Evolutionary conservation across 176 grass and related monocot species (phyloP).

Genomic region (Cenchrus americanus): DNA sequence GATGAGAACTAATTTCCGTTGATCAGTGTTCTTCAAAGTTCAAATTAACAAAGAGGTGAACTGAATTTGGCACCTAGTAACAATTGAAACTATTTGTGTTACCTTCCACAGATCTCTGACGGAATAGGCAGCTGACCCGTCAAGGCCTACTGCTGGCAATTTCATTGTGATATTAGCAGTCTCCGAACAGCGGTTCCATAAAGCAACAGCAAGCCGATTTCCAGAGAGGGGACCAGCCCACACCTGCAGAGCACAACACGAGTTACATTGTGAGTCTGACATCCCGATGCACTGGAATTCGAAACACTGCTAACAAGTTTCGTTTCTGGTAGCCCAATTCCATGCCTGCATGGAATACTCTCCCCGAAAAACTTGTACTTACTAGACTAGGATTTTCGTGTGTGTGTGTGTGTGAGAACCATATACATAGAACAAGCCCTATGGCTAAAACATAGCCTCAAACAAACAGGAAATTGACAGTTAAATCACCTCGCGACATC

Average conservation of each 20-base stretch:
- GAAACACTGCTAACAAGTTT: not conserved
- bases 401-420: not conserved
- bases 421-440: not conserved
- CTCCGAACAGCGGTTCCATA: conserved; percentile 89
- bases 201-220: conserved; percentile 59
- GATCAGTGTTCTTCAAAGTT: not conserved
- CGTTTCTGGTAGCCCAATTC: not conserved
- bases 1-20: not conserved
- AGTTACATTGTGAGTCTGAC: conserved; percentile 17
- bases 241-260: conserved; percentile 54
- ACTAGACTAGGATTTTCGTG: not conserved
- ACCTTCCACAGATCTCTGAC: conserved; percentile 87
- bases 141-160: conserved; percentile 66
- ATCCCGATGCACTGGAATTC: not conserved
- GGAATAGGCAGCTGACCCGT: conserved; percentile 56
- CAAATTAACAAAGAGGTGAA: not conserved
- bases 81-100: conserved; percentile 19
- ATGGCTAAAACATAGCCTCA: not conserved
- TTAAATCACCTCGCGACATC: conserved; percentile 74
- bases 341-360: not conserved
- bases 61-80: not conserved
- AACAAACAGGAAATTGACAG: not conserved
- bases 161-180: conserved; percentile 58
- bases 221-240: conserved; percentile 86
- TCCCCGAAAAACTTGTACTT: not conserved